Conservation (phyloP, 768 basidiomycete genomes). For the Suillus luteus region DNA sequence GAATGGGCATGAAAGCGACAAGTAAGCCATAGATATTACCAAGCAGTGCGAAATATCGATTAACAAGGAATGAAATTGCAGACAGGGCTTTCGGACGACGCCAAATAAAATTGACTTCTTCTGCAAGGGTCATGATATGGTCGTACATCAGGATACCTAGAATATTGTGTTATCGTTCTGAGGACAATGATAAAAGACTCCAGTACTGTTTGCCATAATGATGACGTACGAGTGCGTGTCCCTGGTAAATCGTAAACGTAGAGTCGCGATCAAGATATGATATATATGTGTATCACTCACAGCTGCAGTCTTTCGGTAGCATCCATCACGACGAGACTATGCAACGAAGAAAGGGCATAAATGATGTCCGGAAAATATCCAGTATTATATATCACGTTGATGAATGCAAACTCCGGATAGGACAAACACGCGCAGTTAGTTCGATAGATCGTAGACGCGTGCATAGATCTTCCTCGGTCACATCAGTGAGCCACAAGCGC, state of each 20-base stretch:
- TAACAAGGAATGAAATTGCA: constrained; percentile 48
- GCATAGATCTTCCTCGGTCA: not conserved
- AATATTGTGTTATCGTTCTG: not conserved
- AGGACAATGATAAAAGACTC: not conserved
- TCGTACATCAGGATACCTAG: constrained; percentile 35
- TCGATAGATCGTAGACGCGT: not conserved
- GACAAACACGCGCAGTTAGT: not conserved
- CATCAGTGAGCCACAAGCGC: not conserved
- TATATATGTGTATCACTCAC: not conserved
- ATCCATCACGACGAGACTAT: not conserved
- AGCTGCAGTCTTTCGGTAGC: not conserved
- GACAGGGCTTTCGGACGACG: constrained; percentile 39
- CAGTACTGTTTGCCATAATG: constrained; percentile 11
- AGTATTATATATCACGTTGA: not conserved
- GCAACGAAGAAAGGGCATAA: not conserved
- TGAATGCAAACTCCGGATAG: not conserved
- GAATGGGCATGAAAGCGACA: constrained; percentile 28
- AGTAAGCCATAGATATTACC: constrained; percentile 37
- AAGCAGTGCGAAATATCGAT: constrained; percentile 50
- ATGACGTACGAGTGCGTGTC: constrained; percentile 2
- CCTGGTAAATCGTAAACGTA: not conserved
- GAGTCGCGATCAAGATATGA: not conserved
- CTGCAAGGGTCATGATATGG: constrained; percentile 29
- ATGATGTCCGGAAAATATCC: not conserved
- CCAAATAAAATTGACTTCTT: constrained; percentile 50